These are phyloP conservation scores for Rhizopogon vinicolor DNA, from an alignment of 768 basidiomycete genomes.

Conservation along the genomic window DNA sequence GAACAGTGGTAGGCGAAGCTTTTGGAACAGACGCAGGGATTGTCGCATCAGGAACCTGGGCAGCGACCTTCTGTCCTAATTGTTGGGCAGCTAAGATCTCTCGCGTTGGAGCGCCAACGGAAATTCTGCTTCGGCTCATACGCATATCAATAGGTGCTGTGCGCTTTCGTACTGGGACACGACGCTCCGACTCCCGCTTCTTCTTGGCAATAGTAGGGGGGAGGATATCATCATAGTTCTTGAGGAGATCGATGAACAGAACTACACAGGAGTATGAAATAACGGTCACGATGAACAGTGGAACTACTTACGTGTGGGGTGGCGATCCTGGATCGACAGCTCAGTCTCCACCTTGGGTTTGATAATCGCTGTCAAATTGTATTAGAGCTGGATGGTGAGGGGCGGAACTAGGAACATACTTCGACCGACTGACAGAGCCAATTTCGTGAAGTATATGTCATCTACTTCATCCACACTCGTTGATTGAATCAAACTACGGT, in stretches of 20 bases:
- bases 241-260: slow-evolving; percentile 81
- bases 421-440: slow-evolving; percentile 83
- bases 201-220: slow-evolving; percentile 82
- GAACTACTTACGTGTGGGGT: slow-evolving; percentile 60
- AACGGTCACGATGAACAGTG: not conserved
- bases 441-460: slow-evolving; percentile 81
- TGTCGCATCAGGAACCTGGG: slow-evolving; percentile 18
- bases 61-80: slow-evolving; percentile 48
- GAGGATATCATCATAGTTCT: slow-evolving; percentile 66
- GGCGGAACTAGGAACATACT: slow-evolving; percentile 43
- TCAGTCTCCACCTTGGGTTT: slow-evolving; percentile 81
- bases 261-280: slow-evolving; percentile 35
- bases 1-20: slow-evolving; percentile 8
- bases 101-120: slow-evolving; percentile 62
- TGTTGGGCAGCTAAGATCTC: slow-evolving; percentile 72
- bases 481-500: slow-evolving; percentile 55
- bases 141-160: slow-evolving; percentile 89
- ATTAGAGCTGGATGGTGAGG: not conserved
- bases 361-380: slow-evolving; percentile 53
- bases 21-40: slow-evolving; percentile 13
- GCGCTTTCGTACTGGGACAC: slow-evolving; percentile 77
- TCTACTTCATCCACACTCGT: slow-evolving; percentile 69
- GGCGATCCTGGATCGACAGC: slow-evolving; percentile 86
- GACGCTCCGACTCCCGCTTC: slow-evolving; percentile 84
- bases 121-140: slow-evolving; percentile 72